Base-by-base conservation (phyloP, 768 basidiomycete genomes). In the Lactarius hengduanensis region DNA sequence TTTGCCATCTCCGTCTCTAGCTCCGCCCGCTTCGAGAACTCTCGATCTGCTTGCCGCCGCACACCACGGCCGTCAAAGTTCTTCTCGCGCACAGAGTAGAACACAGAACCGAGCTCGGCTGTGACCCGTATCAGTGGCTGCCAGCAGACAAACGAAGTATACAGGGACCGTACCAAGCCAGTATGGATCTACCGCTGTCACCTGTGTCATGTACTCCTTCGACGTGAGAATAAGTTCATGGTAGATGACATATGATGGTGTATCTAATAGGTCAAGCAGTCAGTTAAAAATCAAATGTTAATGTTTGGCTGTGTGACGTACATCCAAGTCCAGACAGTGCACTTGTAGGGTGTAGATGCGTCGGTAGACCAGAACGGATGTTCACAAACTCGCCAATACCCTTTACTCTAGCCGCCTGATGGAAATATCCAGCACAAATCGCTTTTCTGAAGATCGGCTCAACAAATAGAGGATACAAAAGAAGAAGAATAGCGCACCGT, bases 321-420 rank as follows among this genome's bases (percentile, higher is more conserved):
- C 94, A 98, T 73, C 96, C 97, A 61, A 98, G 83, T 11, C 97
- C 96, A 74, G 96, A 98, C 61, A 99, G 79, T 4, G 97, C 96
- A 73, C 94, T 96, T 0, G 97, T 98, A 0, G 97, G 96, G 74
- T 99, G 97, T 38, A 98, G 79, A 74, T 98, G 94, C 40, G 95
- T 97, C 6, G 97, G 96, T 36, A 98, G 79, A 62, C 92, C 97
- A 30, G 96, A 94, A 56, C 97, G 86, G 70, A 96, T 91, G 76
- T 99, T 98, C 71, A 97, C 93, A 77, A 97, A 99, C 78, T 99
- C 97, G 67, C 96, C 96, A 69, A 98, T 98, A 75, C 97, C 97
- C 80, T 99, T 99, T 43, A 96, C 96, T 69, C 95, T 81, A 20
- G 96, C 96, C 0, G 96, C 95, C 79, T 99, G 97, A 77, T 98